Evolutionary conservation across 495 filamentous ascomycete genomes (phyloP), one percentile per base, ranked within the genome.

Genomic region (Penicillium maclennaniae): DNA sequence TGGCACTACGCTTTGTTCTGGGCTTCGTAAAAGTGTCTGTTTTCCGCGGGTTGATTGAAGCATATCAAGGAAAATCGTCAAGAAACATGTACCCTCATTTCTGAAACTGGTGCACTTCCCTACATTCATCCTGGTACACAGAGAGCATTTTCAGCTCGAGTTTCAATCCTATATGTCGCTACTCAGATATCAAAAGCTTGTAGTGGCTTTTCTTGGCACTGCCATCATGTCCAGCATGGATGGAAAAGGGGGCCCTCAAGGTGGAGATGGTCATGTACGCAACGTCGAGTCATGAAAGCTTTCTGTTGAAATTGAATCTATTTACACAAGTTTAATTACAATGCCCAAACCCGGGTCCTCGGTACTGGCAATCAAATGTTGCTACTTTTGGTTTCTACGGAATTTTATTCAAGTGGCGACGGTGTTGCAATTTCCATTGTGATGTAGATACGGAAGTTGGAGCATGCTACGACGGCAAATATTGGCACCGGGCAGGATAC

Each of bases 131-230:
- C 17, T 80, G 74, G 76, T 81, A 80, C 53, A 79, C 77, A 6
- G 66, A 68, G 70, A 49, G 77, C 79, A 53, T 65, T 80, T 7
- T 69, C 66, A 16, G 58, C 74, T 8, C 68, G 78, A 10, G 80
- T 72, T 34, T 71, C 73, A 16, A 67, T 81, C 31, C 83, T 84
- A 56, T 82, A 83, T 59, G 78, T 76, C 48, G 79, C 75, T 15
- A 76, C 81, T 7, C 75, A 75, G 17, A 65, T 81, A 20, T 73
- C 67, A 47, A 80, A 80, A 7, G 80, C 81, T 1, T 84, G 83
- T 62, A 77, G 77, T 9, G 78, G 79, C 0, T 62, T 83, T 83
- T 9, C 61, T 85, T n/a, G 75, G 76, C n/a, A 66, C 69, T 37
- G 70, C 75, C 8, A 67, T 74, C 38, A 50, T 69, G 28, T 46